Evolutionary conservation across 2,329 filamentous ascomycete genomes (phyloP).

Genomic region (Botrytis tulipae): DNA sequence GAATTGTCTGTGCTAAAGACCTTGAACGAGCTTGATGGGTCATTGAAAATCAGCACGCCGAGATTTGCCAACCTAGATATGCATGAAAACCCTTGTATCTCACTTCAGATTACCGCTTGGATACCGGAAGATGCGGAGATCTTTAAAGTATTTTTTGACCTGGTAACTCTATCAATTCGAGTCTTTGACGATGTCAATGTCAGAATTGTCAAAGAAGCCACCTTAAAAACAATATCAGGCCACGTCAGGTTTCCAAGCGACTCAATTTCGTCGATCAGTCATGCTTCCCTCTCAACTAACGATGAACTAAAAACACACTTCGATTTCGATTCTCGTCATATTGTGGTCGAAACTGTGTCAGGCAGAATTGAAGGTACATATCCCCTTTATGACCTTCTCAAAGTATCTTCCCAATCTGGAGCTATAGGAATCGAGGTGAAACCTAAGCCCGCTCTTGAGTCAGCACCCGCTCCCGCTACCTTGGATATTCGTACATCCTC

Average conservation of each 20-base stretch:
- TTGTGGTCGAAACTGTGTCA: slow-evolving; percentile 33
- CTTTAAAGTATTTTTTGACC: slow-evolving; percentile 27
- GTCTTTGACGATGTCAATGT: slow-evolving; percentile 32
- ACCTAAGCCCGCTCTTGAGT: slow-evolving; percentile 28
- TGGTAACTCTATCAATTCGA: slow-evolving; percentile 29
- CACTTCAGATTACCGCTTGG: slow-evolving; percentile 36
- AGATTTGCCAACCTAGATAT: slow-evolving; percentile 23
- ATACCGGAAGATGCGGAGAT: slow-evolving; percentile 35
- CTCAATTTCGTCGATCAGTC: background rate
- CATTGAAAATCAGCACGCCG: slow-evolving; percentile 34
- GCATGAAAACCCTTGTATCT: slow-evolving; percentile 31
- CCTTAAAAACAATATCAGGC: slow-evolving; percentile 30
- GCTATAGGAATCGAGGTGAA: slow-evolving; percentile 26
- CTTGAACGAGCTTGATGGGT: slow-evolving; percentile 28
- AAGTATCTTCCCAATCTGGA: slow-evolving; percentile 32
- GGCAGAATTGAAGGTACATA: slow-evolving; percentile 34
- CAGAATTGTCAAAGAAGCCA: slow-evolving; percentile 27
- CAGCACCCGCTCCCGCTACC: slow-evolving; percentile 31
- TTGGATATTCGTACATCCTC: slow-evolving; percentile 32
- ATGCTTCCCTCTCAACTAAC: slow-evolving; percentile 18
- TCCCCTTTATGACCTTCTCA: slow-evolving; percentile 35
- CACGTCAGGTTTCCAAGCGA: slow-evolving; percentile 30
- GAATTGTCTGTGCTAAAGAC: slow-evolving; percentile 25
- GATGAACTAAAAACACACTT: background rate
- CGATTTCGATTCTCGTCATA: slow-evolving; percentile 28